Percentiles rank a stretch among this genome's conserved stretches.
These are phyloP conservation scores for Microthlaspi erraticum DNA, from an alignment of 345 rosid species.

Conservation along the genomic window DNA sequence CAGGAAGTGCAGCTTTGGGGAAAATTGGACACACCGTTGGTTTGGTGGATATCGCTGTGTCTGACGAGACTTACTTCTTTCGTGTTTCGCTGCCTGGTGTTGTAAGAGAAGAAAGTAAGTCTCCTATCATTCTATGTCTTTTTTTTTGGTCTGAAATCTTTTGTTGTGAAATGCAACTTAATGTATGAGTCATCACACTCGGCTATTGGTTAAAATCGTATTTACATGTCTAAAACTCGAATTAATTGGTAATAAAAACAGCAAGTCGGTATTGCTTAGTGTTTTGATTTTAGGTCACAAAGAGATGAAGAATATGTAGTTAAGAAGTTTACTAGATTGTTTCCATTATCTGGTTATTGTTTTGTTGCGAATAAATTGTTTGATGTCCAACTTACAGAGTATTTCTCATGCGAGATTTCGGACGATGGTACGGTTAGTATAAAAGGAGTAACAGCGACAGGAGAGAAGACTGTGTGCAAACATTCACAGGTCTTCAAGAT, in stretches of 20 bases:
- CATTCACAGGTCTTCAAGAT: slow-evolving; percentile 58
- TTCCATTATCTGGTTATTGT: not conserved
- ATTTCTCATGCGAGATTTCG: slow-evolving; percentile 58
- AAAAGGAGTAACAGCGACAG: slow-evolving; percentile 64
- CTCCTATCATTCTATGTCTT: not conserved
- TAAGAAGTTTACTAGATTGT: not conserved
- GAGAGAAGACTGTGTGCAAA: slow-evolving; percentile 62
- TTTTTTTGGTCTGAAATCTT: no score
- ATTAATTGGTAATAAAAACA: no score
- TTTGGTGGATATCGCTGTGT: slow-evolving; percentile 55
- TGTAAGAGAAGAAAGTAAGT: slow-evolving; percentile 62
- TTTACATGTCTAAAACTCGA: no score
- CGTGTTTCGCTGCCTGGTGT: slow-evolving; percentile 68
- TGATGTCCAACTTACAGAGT: slow-evolving; percentile 48
- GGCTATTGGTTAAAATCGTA: no score
- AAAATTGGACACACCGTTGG: slow-evolving; percentile 59
- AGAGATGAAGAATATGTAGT: no score
- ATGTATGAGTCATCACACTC: no score
- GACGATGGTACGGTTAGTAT: slow-evolving; percentile 55
- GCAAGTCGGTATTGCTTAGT: no score
- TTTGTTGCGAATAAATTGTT: not conserved
- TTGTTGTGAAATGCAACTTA: no score
- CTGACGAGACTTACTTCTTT: slow-evolving; percentile 55
- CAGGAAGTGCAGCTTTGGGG: slow-evolving; percentile 67
- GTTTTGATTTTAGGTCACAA: no score